Evolutionary conservation across 2,329 filamentous ascomycete genomes (phyloP), one percentile per base, ranked within the genome.

Genomic region (Fusarium poae): DNA sequence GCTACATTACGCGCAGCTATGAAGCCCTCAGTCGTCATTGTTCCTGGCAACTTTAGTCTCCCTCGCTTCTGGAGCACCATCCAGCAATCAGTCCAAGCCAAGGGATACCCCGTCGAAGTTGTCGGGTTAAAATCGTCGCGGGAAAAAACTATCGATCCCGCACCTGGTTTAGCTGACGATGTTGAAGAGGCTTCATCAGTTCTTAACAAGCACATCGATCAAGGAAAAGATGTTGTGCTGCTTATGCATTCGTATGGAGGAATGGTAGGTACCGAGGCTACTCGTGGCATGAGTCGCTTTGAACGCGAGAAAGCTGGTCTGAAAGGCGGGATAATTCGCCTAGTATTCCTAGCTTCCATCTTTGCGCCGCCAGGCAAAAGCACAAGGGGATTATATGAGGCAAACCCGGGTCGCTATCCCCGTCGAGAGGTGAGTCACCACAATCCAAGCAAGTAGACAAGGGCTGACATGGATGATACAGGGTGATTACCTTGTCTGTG

Each of bases 201-300:
- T 6, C 51, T 64, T 1, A 37, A 45, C 3, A 64, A 42, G 0
- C 23, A 64, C 15, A 32, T 64, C 5, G n/a, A 45, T 3, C 23
- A 42, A 8, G 51, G 51, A 2, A 50, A 51, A 0, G 39, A 64
- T 11, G 29, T 64, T 4, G 51, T 64, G 6, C 3, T 64, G 6
- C 61, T 64, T 2, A 64, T 64, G 59, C 59, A 64, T n/a, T 64
- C 59, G 0, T 64, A 64, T 34, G 61, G 61, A 3, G 61, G 61
- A 0, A 64, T 64, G 51, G 59, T 57, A 0, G 59, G 61, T 1
- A 64, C 59, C 1, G 59, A 64, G 30, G 61, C 59, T 6, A 58
- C 43, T 5, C 39, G 44, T 2, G 34, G 59, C 1, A 3, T 64
- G 9, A 42, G 59, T 15, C 29, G 44, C 1, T 2, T 12, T 4